phyloP scores from a whole-genome alignment of 108 stramenopile genomes.

The Conticribra weissflogii region DNA sequence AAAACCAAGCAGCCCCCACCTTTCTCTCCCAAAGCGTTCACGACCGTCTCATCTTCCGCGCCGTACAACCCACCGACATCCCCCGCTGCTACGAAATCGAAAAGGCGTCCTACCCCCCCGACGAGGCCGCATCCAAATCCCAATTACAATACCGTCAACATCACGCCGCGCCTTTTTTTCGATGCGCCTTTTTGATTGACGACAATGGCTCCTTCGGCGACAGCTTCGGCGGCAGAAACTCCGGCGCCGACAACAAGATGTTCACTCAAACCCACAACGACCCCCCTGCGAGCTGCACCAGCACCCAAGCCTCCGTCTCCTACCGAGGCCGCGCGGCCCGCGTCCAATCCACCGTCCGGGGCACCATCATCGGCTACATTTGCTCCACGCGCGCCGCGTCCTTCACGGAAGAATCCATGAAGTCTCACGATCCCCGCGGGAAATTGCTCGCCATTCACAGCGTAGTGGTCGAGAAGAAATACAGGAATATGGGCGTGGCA shows the following conservation, averaged over 20 bases:
- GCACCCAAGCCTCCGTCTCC: not conserved
- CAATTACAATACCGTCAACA: constrained; percentile 88
- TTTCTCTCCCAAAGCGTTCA: constrained; percentile 11
- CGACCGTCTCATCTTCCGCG: constrained; percentile 50
- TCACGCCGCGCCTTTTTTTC: constrained; percentile 81
- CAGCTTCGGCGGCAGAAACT: not conserved
- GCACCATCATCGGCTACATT: constrained; percentile 67
- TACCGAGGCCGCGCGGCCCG: not conserved
- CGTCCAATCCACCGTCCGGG: not conserved
- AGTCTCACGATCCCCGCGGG: constrained; percentile 65
- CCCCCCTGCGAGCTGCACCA: not conserved
- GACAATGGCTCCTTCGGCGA: constrained; percentile 5
- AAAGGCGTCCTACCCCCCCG: constrained; percentile 69
- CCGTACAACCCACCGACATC: constrained; percentile 80
- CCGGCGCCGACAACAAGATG: not conserved
- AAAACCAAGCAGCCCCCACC: constrained; percentile 4
- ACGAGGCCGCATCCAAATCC: constrained; percentile 85
- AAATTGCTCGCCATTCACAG: constrained; percentile 80
- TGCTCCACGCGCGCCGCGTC: constrained; percentile 69
- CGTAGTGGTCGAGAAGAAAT: constrained; percentile 60
- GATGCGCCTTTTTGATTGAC: constrained; percentile 66
- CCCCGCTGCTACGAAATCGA: constrained; percentile 65
- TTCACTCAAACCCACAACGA: not conserved
- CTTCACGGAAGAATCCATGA: constrained; percentile 73
- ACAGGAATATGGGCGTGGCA: constrained; percentile 56